These are phyloP conservation scores for Saccharomyces pastorianus DNA, from an alignment of 1,139 yeast species.

Conservation along the genomic window DNA sequence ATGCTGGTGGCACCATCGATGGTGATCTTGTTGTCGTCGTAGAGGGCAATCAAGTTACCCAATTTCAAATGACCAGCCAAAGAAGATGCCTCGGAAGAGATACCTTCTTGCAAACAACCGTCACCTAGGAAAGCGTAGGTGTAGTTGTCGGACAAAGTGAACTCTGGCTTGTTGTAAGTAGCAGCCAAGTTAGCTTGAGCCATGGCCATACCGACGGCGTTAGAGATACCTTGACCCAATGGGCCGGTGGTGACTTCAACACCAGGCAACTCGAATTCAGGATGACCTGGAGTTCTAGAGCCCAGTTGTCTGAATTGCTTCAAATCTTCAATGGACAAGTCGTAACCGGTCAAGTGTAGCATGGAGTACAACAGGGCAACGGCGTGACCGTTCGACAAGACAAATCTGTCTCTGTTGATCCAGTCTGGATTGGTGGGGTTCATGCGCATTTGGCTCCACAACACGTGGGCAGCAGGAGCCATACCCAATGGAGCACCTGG, in stretches of 20 bases:
- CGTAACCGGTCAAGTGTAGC: slow-evolving; percentile 81
- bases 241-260: slow-evolving; percentile 99
- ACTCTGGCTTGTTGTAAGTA: slow-evolving; percentile 84
- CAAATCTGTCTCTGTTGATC: slow-evolving; percentile 94
- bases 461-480: slow-evolving; percentile 77
- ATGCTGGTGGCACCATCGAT: slow-evolving; percentile 89
- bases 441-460: slow-evolving; percentile 74
- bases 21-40: slow-evolving; percentile 96
- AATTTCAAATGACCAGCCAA: slow-evolving; percentile 94
- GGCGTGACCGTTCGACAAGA: slow-evolving; percentile 94
- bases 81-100: slow-evolving; percentile 87
- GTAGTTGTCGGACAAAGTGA: slow-evolving; percentile 61
- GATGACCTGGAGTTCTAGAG: slow-evolving; percentile 97
- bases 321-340: slow-evolving; percentile 74
- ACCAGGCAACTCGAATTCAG: slow-evolving; percentile 78
- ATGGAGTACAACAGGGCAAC: slow-evolving; percentile 84
- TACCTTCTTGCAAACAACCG: slow-evolving; percentile 99
- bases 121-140: slow-evolving; percentile 87
- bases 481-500: slow-evolving; percentile 99
- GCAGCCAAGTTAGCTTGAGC: slow-evolving; percentile 93
- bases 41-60: slow-evolving; percentile 88
- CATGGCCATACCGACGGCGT: slow-evolving; percentile 95
- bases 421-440: slow-evolving; percentile 88
- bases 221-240: slow-evolving; percentile 94
- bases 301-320: slow-evolving; percentile 83